Evolutionary conservation across 1,284 basidiomycete species (phyloP), one percentile per base, ranked within the genome.

Genomic region (Retiboletus flavoniger): DNA sequence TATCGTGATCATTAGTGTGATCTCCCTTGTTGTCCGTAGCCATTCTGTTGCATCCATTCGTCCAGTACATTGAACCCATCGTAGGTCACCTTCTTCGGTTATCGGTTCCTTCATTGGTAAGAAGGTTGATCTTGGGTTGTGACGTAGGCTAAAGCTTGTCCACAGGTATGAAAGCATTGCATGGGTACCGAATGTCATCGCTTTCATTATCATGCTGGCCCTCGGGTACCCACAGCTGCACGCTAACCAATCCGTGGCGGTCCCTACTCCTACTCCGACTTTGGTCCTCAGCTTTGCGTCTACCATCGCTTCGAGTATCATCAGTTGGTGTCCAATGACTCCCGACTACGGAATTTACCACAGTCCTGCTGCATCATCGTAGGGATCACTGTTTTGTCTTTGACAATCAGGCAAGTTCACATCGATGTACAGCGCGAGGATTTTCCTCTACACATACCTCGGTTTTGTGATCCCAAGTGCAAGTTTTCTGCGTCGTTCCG

Each of bases 1-100:
- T 1, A 93, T 94, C 56, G 85, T 91, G 16, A 85, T 94, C 53
- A 87, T 93, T 28, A 76, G 82, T 2, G 56, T 89, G 26, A 78
- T 91, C 31, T 83, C 86, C 1, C 75, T 93, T 24, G 74, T 78
- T 31, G 81, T 90, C 38, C 65, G 77, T 61, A 28, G 10, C 21
- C 17, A 21, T 55, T 44, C 21, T 7, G 7, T 41, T 29, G 10
- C 16, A 31, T 45, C 17, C 19, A 16, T 48, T 26, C 28, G 2
- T 28, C 13, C 21, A 16, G 17, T 17, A 6, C 31, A 7, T 55
- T 69, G 34, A 68, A 2, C 10, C 3, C 3, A 35, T 48, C 3
- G 2, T 50, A 79, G 78, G 64, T 78, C 32, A 78, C 78, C 1
- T 81, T 83, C 63, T 78, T 77, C 57, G 89, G 89, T 1, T 89